phyloP scores from a whole-genome alignment of 768 basidiomycete species.

The Tremella fuciformis region DNA sequence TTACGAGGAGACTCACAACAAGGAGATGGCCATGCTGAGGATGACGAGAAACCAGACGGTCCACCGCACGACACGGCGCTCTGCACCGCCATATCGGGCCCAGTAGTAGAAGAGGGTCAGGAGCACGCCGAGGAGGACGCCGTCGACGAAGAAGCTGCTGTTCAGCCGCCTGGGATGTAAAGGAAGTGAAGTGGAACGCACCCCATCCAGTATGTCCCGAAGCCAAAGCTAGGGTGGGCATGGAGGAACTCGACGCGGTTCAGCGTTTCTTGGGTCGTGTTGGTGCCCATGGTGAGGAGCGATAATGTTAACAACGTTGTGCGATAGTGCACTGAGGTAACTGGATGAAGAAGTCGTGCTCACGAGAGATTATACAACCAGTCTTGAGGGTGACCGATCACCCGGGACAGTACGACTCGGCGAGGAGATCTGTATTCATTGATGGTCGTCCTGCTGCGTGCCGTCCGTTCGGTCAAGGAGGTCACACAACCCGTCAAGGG shows the following conservation, averaged over 20 bases:
- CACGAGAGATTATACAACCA: no score
- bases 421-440: no score
- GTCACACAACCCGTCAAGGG: no score
- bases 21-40: conserved; percentile 8
- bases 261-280: conserved; percentile 48
- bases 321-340: no score
- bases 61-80: not conserved
- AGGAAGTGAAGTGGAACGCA: not conserved
- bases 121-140: conserved; percentile 6
- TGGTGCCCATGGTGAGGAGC: not conserved
- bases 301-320: no score
- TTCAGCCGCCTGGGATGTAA: not conserved
- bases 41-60: conserved; percentile 8
- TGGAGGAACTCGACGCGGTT: conserved; percentile 48
- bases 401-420: no score
- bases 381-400: no score
- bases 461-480: no score
- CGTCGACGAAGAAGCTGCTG: conserved; percentile 10
- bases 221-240: not conserved
- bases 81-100: not conserved
- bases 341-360: no score
- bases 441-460: no score
- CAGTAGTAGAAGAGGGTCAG: conserved; percentile 3
- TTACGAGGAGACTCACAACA: conserved; percentile 2
- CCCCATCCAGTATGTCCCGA: conserved; percentile 9